Evolutionary conservation across 768 basidiomycete genomes (phyloP), one percentile per base, ranked within the genome.

Genomic region (Leccinum truebloodii): DNA sequence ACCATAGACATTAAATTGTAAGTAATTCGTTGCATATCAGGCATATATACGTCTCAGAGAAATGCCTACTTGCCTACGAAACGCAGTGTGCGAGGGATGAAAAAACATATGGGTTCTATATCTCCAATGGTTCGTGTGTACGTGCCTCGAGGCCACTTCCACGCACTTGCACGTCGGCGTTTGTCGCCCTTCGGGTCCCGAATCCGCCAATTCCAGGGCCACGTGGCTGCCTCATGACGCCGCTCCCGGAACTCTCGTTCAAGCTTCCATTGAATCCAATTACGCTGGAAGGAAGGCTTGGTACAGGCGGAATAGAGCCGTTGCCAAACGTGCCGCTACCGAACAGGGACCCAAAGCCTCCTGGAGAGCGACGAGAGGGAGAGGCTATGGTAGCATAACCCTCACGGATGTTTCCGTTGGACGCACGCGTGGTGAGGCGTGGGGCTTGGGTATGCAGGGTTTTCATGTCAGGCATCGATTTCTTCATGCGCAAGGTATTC

Each of bases 381-480:
- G 92, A 89, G 32, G 90, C 89, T 59, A 94, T 92, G 37, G 92
- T 94, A 18, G 90, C 91, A 75, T 91, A 94, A 30, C 90, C 91
- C 61, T 84, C 83, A 55, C 92, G 87, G 59, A 94, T 93, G 71
- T 94, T 94, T 58, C 92, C 91, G 72, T 93, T 94, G 52, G 92
- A 94, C 18, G 91, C 82, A 61, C 92, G 89, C 16, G 89, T 88
- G 59, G 78, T 85, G 52, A 94, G 83, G 55, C 92, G 88, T 35
- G 90, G 92, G 1, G 88, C 87, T 67, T 88, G 86, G 18, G 87
- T 80, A 62, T 92, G 92, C 64, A 94, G 76, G 16, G 89, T 89
- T 78, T 92, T 92, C 86, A 98, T 87, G 75, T 98, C 94, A 3
- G 97, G 97, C 97, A 98, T 98, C 24, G 94, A 96, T 78, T 97